A percentile compares a stretch with the other conserved stretches of the same genome.
Conservation (phyloP, 192 early-diverging fungal species). For the Coemansia sp. region DNA sequence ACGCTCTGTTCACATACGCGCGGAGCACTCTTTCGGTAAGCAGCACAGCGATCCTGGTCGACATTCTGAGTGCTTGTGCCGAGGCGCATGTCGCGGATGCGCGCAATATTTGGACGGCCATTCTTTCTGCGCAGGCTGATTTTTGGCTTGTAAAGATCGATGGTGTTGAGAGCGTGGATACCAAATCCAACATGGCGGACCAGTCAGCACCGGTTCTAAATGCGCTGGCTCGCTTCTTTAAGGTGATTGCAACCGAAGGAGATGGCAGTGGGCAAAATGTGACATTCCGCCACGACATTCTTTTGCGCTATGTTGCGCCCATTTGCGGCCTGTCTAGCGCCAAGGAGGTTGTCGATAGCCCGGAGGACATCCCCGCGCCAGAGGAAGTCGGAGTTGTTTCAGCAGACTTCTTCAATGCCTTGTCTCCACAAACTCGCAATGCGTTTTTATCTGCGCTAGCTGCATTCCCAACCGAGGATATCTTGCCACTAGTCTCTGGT, state of each 20-base stretch:
- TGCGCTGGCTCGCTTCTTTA: conserved; percentile 19
- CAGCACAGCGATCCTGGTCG: conserved; percentile 23
- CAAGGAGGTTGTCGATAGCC: background rate
- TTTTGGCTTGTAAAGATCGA: conserved; percentile 14
- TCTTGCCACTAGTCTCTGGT: conserved; percentile 10
- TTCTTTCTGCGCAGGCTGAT: conserved; percentile 15
- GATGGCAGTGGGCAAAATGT: conserved; percentile 26
- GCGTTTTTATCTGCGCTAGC: conserved; percentile 22
- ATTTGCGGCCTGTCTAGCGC: background rate
- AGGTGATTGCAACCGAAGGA: conserved; percentile 21
- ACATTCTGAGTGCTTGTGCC: conserved; percentile 20
- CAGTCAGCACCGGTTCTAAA: conserved; percentile 8
- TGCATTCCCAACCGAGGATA: conserved; percentile 23
- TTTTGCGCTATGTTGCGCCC: conserved; percentile 5
- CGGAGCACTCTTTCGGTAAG: conserved; percentile 7
- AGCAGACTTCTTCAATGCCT: conserved; percentile 2
- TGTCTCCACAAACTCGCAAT: conserved; percentile 12
- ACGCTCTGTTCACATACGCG: conserved; percentile 27
- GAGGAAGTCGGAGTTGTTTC: conserved; percentile 3
- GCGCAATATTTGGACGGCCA: conserved; percentile 32
- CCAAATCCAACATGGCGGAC: background rate
- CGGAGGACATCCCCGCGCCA: background rate
- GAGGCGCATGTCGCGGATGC: conserved; percentile 25
- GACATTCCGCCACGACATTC: conserved; percentile 23
- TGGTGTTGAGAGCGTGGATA: background rate